Evolutionary conservation across 75 land plant species (phyloP).

Genomic region (Isoetes taiwanensis): DNA sequence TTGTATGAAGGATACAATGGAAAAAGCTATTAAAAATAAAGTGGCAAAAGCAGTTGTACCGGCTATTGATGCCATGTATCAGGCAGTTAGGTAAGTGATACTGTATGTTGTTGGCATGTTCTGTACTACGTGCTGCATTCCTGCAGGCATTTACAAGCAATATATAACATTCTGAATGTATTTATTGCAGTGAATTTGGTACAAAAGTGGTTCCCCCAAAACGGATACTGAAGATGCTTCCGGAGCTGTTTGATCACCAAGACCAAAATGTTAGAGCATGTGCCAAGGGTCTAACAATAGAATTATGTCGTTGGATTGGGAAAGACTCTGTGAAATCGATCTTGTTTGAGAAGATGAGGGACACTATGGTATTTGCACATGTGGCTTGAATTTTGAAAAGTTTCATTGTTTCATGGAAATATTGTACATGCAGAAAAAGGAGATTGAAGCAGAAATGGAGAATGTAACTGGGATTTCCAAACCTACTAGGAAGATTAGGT

Average conservation of each 20-base stretch:
- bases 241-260: conserved; percentile 98
- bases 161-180: no score
- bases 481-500: conserved; percentile 94
- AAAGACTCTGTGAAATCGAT: conserved; percentile 96
- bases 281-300: conserved; percentile 89
- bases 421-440: conserved; percentile 65
- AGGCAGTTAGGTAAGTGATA: conserved; percentile 68
- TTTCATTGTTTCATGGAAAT: no score
- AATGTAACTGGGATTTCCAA: conserved; percentile 65
- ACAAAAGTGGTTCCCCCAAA: conserved; percentile 90
- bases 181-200: conserved; percentile 75
- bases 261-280: conserved; percentile 98
- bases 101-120: background rate
- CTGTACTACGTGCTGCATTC: background rate
- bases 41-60: conserved; percentile 99
- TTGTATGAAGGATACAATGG: conserved; percentile 73
- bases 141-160: background rate
- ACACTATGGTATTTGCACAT: conserved; percentile 82
- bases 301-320: conserved; percentile 98
- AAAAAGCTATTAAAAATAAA: conserved; percentile 95
- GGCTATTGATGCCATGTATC: conserved; percentile 99
- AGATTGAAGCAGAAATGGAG: conserved; percentile 84
- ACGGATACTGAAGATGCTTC: conserved; percentile 89
- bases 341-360: conserved; percentile 96
- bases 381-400: no score